Evolutionary conservation across 495 filamentous ascomycete genomes (phyloP).

Genomic region (Talaromyces proteolyticus): DNA sequence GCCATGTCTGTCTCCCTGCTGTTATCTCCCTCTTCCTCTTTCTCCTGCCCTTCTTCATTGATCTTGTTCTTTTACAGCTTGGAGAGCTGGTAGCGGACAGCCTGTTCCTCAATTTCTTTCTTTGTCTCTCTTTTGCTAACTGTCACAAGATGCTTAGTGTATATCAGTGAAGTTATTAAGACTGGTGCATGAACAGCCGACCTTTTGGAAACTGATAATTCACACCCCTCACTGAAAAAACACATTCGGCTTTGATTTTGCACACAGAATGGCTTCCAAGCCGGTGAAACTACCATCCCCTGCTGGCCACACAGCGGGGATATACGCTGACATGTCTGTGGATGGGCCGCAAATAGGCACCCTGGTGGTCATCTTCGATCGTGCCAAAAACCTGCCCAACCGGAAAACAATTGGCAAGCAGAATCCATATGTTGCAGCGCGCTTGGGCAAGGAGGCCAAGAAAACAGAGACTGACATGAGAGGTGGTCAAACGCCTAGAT

Average conservation of each 20-base stretch:
- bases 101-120: no score
- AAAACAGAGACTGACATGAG: conserved; percentile 93
- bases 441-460: conserved; percentile 94
- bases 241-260: not conserved
- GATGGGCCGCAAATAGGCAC: conserved; percentile 95
- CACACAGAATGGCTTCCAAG: conserved; percentile 25
- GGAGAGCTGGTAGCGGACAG: no score
- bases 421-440: conserved; percentile 91
- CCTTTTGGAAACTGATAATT: not conserved
- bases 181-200: not conserved
- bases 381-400: conserved; percentile 94
- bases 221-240: not conserved
- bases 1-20: not conserved
- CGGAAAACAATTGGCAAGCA: conserved; percentile 96
- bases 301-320: conserved; percentile 74
- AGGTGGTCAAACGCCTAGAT: conserved; percentile 92
- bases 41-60: not conserved
- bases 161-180: not conserved
- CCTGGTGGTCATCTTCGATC: conserved; percentile 84
- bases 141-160: not conserved
- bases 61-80: not conserved
- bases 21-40: not conserved
- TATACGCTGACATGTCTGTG: conserved; percentile 91
- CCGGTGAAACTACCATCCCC: conserved; percentile 24
- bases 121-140: not conserved